Conservation (phyloP, 2,329 filamentous ascomycete species). For the Blastomyces silverae region DNA sequence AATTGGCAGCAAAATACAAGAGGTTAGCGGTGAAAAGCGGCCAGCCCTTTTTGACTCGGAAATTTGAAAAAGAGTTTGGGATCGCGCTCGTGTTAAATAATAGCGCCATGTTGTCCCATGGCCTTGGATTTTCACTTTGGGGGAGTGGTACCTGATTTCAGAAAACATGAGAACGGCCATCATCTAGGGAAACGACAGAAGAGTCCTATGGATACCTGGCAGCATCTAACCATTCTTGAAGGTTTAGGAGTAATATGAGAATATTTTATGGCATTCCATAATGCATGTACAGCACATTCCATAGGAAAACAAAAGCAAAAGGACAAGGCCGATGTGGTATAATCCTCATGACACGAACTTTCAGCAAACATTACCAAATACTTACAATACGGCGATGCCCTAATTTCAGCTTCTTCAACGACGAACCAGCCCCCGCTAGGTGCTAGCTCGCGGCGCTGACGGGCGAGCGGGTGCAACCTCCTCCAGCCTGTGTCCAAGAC, state of each 20-base stretch:
- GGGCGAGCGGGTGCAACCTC: slow-evolving; percentile 12
- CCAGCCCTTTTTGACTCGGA: not conserved
- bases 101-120: not conserved
- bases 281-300: too few relatives aligned
- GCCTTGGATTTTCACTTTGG: not conserved
- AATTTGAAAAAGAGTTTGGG: not conserved
- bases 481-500: not conserved
- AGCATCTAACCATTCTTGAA: too few relatives aligned
- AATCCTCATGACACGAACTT: not conserved
- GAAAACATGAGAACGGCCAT: too few relatives aligned
- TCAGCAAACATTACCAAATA: not conserved
- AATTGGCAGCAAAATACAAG: not conserved
- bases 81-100: not conserved
- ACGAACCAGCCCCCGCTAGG: not conserved
- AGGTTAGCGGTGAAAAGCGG: not conserved
- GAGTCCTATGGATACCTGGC: too few relatives aligned
- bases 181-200: too few relatives aligned
- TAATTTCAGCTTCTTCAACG: not conserved
- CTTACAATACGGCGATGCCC: not conserved
- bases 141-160: not conserved
- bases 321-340: too few relatives aligned
- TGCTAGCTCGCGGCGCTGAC: not conserved
- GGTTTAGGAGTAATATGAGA: too few relatives aligned
- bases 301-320: too few relatives aligned
- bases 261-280: too few relatives aligned